Evolutionary conservation across 148 eudicot genomes (phyloP), one percentile per base, ranked within the genome.

Genomic region (Amaranthus palmeri): DNA sequence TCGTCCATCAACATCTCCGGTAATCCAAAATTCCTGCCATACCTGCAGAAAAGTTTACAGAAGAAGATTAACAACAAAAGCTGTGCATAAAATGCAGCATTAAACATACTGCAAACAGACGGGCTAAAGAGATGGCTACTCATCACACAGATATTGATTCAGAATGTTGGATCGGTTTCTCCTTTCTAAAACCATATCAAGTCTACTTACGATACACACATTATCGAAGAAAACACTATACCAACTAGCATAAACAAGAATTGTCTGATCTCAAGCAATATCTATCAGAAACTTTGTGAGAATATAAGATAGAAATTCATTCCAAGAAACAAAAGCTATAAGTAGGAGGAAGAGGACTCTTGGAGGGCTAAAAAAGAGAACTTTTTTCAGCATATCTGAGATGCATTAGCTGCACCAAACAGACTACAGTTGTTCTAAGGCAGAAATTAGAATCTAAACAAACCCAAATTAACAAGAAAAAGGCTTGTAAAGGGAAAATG

Each of bases 1-100:
- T 75, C 99, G 86, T 25, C 99, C 99, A 83, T 96, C 99, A 70
- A 60, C 73, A 70, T 96, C 99, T 75, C 99, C 99, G 49, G 99
- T 96, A 52, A 96, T 96, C 99, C 99, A 96, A 71, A 96, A 96
- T 78, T 96, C 99, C 84, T 96, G 99, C 99, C 99, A 96, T 58
- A 92, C 99, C 99, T 96, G 75, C 76, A 77, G 51, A 69, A 25
- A 54, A 66, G 57, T 7, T 11, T 42, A 54, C 54, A 62, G 65
- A 67, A 58, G 41, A n/a, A 4, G 7, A 8, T 56, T n/a, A 5
- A 45, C 40, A 5, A 17, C 12, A 46, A 47, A 25, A n/a, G n/a
- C n/a, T 15, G 9, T 56, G 60, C 40, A 17, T 56, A 17, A 46
- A 46, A 44, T 64, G 51, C 68, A 64, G 9, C 68, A 64, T 14